Conservation (phyloP, 306 rosid genomes). For the Cicer yamashitae region DNA sequence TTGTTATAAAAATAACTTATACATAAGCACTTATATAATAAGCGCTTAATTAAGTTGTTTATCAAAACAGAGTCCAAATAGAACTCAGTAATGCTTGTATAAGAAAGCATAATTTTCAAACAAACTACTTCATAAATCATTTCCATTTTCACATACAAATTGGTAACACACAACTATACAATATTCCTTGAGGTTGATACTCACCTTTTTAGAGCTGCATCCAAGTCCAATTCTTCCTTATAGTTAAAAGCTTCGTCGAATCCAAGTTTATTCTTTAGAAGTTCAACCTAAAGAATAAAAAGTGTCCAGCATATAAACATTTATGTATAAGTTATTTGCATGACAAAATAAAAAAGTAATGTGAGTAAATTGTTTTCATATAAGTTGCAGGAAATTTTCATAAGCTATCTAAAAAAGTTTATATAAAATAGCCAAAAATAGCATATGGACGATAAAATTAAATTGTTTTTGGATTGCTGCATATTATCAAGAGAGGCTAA, state of each 20-base stretch:
- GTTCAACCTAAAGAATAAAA: conserved; percentile 44
- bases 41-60: not conserved
- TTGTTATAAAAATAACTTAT: not conserved
- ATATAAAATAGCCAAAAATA: no score
- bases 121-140: not conserved
- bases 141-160: not conserved
- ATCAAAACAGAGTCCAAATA: no score
- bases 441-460: no score
- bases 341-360: no score
- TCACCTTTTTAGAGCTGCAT: conserved; percentile 54
- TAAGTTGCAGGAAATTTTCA: not conserved
- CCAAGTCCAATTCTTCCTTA: conserved; percentile 54
- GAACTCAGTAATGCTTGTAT: not conserved
- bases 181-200: not conserved
- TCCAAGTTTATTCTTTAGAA: conserved; percentile 54
- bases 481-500: no score
- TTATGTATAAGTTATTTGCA: no score
- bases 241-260: conserved; percentile 60
- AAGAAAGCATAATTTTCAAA: not conserved
- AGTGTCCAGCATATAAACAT: no score
- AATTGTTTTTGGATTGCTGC: no score
- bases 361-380: not conserved
- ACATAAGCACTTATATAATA: not conserved
- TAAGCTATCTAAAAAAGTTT: no score
- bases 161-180: not conserved